Evolutionary conservation across 768 basidiomycete genomes (phyloP).

Genomic region (Rubroboletus satanas): DNA sequence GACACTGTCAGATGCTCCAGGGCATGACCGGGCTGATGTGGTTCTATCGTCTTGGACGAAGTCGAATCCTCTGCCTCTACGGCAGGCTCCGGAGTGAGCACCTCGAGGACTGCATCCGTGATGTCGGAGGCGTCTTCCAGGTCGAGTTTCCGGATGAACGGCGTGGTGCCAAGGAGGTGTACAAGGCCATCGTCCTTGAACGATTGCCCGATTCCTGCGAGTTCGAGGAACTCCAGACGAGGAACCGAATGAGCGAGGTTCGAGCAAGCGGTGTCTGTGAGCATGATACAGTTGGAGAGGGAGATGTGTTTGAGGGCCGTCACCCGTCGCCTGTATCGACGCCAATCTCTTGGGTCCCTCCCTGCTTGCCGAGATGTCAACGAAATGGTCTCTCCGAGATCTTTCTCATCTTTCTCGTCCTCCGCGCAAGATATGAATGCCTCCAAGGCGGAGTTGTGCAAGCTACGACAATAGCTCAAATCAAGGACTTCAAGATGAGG

Average conservation of each 20-base stretch:
- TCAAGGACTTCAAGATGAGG: constrained; percentile 78
- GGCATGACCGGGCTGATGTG: constrained; percentile 54
- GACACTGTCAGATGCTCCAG: constrained; percentile 74
- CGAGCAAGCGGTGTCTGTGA: constrained; percentile 74
- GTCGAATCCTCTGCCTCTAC: constrained; percentile 3
- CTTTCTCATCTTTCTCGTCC: constrained; percentile 13
- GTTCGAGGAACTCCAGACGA: constrained; percentile 68
- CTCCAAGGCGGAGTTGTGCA: constrained; percentile 74
- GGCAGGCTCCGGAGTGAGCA: constrained; percentile 49
- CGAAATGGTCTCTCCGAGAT: constrained; percentile 40
- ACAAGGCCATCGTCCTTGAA: constrained; percentile 74
- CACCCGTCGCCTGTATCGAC: constrained; percentile 53
- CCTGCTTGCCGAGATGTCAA: constrained; percentile 64
- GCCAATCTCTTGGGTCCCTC: constrained; percentile 48
- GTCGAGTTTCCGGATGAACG: constrained; percentile 70
- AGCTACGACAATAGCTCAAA: constrained; percentile 63
- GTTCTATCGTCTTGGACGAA: constrained; percentile 11
- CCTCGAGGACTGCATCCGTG: constrained; percentile 65
- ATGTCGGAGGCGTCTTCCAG: constrained; percentile 80
- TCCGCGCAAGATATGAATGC: constrained; percentile 59
- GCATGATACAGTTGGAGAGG: constrained; percentile 62
- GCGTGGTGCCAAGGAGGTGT: constrained; percentile 63
- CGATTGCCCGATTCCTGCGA: constrained; percentile 69
- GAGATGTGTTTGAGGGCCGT: constrained; percentile 71
- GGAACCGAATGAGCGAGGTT: constrained; percentile 71